These are phyloP conservation scores for Cercospora canescens DNA, from an alignment of 2,329 filamentous ascomycete species.

Conservation along the genomic window DNA sequence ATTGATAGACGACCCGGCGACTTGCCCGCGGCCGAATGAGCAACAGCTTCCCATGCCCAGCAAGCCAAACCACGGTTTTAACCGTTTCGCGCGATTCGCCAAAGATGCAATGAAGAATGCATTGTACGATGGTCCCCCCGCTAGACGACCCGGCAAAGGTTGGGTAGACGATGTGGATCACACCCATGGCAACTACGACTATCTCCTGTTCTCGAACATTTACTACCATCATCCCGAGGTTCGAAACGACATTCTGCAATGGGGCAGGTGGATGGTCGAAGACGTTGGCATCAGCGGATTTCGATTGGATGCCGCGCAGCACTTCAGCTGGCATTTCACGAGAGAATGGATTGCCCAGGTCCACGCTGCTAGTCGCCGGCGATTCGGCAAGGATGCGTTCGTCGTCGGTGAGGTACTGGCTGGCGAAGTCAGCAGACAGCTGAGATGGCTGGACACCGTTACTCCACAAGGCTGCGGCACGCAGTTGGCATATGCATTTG, in stretches of 20 bases:
- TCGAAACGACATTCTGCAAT: constrained; percentile 62
- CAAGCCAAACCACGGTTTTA: constrained; percentile 19
- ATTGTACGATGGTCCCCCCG: not conserved
- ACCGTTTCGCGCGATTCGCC: constrained; percentile 28
- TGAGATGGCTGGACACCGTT: constrained; percentile 50
- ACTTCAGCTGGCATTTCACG: constrained; percentile 68
- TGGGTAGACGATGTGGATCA: constrained; percentile 65
- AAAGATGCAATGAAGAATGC: constrained; percentile 18
- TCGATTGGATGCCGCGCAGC: constrained; percentile 71
- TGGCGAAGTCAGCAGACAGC: constrained; percentile 56
- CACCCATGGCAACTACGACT: constrained; percentile 67
- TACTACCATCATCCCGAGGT: constrained; percentile 67
- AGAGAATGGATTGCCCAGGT: constrained; percentile 63
- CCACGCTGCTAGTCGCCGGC: constrained; percentile 44
- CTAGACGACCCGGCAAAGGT: constrained; percentile 51
- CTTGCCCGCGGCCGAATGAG: constrained; percentile 29
- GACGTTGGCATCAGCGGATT: constrained; percentile 65
- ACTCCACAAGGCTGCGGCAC: constrained; percentile 41
- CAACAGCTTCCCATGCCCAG: constrained; percentile 22
- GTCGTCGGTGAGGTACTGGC: constrained; percentile 72
- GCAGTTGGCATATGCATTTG: constrained; percentile 59
- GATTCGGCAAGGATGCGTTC: constrained; percentile 54
- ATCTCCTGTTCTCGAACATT: constrained; percentile 71
- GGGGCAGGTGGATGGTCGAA: constrained; percentile 67
- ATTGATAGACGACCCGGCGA: constrained; percentile 51